Percentiles rank a stretch among this genome's conserved stretches.
These are phyloP conservation scores for Penicillium bovifimosum DNA, from an alignment of 495 filamentous ascomycete species.

Conservation along the genomic window DNA sequence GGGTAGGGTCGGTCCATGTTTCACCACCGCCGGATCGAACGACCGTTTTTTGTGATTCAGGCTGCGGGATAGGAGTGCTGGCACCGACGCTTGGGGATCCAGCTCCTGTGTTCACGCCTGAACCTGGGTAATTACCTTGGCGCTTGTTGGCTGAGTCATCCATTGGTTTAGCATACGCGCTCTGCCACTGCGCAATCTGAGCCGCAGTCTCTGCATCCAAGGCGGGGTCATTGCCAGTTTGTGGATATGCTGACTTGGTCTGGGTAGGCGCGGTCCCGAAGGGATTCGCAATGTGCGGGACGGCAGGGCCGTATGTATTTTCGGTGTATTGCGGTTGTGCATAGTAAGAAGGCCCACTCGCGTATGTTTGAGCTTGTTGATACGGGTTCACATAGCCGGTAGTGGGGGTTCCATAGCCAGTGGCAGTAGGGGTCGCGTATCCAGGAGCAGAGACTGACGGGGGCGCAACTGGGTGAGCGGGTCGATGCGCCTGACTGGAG, in stretches of 20 bases:
- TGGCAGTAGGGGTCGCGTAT: conserved; percentile 34
- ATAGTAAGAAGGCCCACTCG: conserved; percentile 44
- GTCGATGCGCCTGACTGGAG: conserved; percentile 39
- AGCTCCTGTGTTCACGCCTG: conserved; percentile 43
- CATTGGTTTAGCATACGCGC: conserved; percentile 62
- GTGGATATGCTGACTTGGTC: conserved; percentile 26
- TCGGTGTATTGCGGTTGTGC: conserved; percentile 49
- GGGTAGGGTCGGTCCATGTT: conserved; percentile 76
- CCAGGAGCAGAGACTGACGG: conserved; percentile 35
- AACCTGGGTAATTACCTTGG: conserved; percentile 19
- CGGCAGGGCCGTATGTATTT: conserved; percentile 46
- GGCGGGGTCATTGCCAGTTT: conserved; percentile 34
- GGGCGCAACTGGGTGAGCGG: conserved; percentile 39
- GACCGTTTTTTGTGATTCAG: conserved; percentile 61
- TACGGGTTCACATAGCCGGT: conserved; percentile 26
- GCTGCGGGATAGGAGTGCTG: conserved; percentile 38
- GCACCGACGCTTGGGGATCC: conserved; percentile 31
- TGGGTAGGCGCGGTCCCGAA: conserved; percentile 62
- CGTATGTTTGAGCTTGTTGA: conserved; percentile 34
- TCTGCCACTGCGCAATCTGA: conserved; percentile 95
- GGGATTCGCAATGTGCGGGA: conserved; percentile 80
- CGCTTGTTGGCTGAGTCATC: conserved; percentile 23
- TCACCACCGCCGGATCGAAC: conserved; percentile 82
- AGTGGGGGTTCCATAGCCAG: conserved; percentile 12
- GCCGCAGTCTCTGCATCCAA: conserved; percentile 84